phyloP scores from a whole-genome alignment of 192 early-diverging fungal genomes.

The Umbelopsis vinacea region DNA sequence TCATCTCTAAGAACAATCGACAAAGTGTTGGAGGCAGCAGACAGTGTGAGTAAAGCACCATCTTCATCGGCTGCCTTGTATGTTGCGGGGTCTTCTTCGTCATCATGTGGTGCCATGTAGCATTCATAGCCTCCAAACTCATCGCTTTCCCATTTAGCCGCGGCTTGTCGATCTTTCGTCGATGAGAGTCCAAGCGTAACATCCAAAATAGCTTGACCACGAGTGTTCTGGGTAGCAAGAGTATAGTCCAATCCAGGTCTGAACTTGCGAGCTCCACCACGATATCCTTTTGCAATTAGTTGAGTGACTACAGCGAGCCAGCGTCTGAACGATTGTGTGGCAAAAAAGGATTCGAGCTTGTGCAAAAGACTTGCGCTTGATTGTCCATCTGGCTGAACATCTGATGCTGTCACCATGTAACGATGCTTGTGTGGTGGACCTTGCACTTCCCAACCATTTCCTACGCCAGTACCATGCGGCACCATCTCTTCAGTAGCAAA shows the following conservation, averaged over 20 bases:
- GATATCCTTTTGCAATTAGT: slow-evolving; percentile 43
- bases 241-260: slow-evolving; percentile 84
- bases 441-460: slow-evolving; percentile 57
- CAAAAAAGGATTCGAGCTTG: slow-evolving; percentile 54
- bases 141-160: slow-evolving; percentile 59
- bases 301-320: slow-evolving; percentile 64
- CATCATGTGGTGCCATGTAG: slow-evolving; percentile 72
- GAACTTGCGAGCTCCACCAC: slow-evolving; percentile 71
- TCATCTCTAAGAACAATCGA: slow-evolving; percentile 72
- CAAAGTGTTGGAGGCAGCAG: slow-evolving; percentile 69
- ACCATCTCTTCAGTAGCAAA: slow-evolving; percentile 43
- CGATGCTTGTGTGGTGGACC: slow-evolving; percentile 73
- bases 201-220: slow-evolving; percentile 60
- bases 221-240: slow-evolving; percentile 62
- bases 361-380: slow-evolving; percentile 40
- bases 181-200: slow-evolving; percentile 64
- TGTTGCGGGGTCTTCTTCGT: slow-evolving; percentile 71
- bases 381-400: slow-evolving; percentile 15
- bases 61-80: slow-evolving; percentile 67
- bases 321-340: slow-evolving; percentile 59
- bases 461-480: slow-evolving; percentile 64
- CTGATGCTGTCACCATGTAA: slow-evolving; percentile 51
- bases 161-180: slow-evolving; percentile 31
- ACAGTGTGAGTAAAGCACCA: slow-evolving; percentile 70
- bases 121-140: slow-evolving; percentile 78